phyloP scores from a whole-genome alignment of 2,329 filamentous ascomycete species.

The Waltergamsia citrina region DNA sequence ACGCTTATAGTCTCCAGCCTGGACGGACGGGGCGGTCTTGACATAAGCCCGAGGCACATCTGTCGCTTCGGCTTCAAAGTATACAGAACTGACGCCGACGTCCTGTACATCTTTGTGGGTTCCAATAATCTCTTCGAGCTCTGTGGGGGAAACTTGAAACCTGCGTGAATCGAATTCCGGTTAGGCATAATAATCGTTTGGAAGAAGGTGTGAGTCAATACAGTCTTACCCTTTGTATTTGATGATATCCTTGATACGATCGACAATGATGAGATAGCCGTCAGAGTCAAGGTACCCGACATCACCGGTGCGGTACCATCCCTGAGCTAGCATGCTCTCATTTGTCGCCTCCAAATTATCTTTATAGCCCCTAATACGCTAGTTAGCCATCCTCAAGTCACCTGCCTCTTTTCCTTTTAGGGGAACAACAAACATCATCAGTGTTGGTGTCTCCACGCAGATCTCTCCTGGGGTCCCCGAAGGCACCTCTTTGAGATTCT shows the following conservation, averaged over 20 bases:
- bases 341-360: constrained; percentile 58
- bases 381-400: too few relatives aligned
- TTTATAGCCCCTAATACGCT: constrained; percentile 63
- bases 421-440: too few relatives aligned
- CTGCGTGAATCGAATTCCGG: too few relatives aligned
- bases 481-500: too few relatives aligned
- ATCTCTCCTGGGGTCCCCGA: too few relatives aligned
- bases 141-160: constrained; percentile 60
- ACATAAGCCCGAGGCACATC: constrained; percentile 38
- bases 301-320: constrained; percentile 75
- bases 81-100: constrained; percentile 54
- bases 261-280: constrained; percentile 68
- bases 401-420: too few relatives aligned
- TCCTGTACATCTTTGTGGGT: constrained; percentile 36
- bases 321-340: constrained; percentile 40
- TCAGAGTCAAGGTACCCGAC: constrained; percentile 63
- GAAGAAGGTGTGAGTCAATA: constrained; percentile 26
- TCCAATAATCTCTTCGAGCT: constrained; percentile 42
- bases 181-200: neutral
- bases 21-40: constrained; percentile 13
- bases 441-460: too few relatives aligned
- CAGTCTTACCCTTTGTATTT: constrained; percentile 16
- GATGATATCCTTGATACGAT: constrained; percentile 54
- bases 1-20: constrained; percentile 12
- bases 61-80: constrained; percentile 34